Conservation (phyloP, 2,329 filamentous ascomycete species). For the Dactylonectria macrodidyma region DNA sequence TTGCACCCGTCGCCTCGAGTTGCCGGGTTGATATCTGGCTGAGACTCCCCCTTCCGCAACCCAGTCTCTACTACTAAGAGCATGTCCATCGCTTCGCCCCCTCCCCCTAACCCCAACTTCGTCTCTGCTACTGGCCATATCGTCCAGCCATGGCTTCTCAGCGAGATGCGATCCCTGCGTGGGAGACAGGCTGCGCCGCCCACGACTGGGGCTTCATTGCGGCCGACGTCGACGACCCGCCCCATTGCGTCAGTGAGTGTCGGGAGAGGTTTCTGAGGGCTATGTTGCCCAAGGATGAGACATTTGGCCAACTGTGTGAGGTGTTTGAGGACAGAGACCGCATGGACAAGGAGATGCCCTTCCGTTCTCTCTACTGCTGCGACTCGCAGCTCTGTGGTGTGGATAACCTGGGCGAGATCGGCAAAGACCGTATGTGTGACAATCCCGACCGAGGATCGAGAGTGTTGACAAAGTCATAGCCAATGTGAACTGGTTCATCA, state of each 20-base stretch:
- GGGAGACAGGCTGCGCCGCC: slow-evolving; percentile 38
- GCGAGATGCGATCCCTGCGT: slow-evolving; percentile 2
- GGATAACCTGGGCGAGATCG: slow-evolving; percentile 48
- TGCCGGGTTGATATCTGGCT: slow-evolving; percentile 38
- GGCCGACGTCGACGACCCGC: slow-evolving; percentile 49
- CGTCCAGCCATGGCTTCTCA: slow-evolving; percentile 24
- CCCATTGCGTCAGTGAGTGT: slow-evolving; percentile 54
- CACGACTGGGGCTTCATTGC: slow-evolving; percentile 51
- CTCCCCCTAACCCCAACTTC: slow-evolving; percentile 17
- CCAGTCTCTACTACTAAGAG: slow-evolving; percentile 16
- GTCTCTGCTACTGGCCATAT: background rate
- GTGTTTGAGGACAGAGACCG: slow-evolving; percentile 46
- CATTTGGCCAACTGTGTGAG: slow-evolving; percentile 52
- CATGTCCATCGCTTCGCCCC: slow-evolving; percentile 32
- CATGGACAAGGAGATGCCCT: slow-evolving; percentile 46
- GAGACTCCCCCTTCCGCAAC: slow-evolving; percentile 34
- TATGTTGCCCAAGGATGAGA: slow-evolving; percentile 47
- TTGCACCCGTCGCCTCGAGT: slow-evolving; percentile 39
- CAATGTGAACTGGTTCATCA: slow-evolving; percentile 66
- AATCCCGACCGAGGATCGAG: background rate
- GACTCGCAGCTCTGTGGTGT: slow-evolving; percentile 67
- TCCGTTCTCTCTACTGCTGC: slow-evolving; percentile 67
- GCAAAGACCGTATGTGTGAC: slow-evolving; percentile 61
- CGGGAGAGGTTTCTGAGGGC: slow-evolving; percentile 50
- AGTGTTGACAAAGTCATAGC: slow-evolving; percentile 54